A percentile compares a stretch with the other conserved stretches of the same genome.
Evolutionary conservation across 2,329 filamentous ascomycete genomes (phyloP).

Genomic region (Verticillium nubilum): DNA sequence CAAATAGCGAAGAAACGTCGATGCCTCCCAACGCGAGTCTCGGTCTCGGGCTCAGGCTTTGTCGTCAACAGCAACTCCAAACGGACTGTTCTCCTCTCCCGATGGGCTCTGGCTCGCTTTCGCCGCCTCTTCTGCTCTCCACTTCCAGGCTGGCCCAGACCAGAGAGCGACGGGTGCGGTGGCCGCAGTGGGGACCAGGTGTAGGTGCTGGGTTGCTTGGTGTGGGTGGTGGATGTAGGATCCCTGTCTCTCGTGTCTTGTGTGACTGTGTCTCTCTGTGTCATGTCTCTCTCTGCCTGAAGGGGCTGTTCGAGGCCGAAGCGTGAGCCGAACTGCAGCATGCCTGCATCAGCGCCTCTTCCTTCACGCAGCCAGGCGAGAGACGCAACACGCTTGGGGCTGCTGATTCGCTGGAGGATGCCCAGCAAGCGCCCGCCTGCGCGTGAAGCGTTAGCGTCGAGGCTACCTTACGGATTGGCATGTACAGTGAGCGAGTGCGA

Average conservation of each 20-base stretch:
- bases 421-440: not conserved
- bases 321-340: no score
- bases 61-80: not conserved
- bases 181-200: not conserved
- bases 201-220: not conserved
- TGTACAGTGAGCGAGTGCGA: no score
- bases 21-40: not conserved
- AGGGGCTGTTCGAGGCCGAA: no score
- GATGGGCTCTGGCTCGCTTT: not conserved
- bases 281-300: not conserved
- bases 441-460: not conserved
- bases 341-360: not conserved
- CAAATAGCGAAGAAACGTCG: not conserved
- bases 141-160: not conserved
- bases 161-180: not conserved
- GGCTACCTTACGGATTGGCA: not conserved
- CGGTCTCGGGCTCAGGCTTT: not conserved
- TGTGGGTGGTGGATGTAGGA: not conserved
- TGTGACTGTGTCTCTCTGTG: no score
- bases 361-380: not conserved
- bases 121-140: not conserved
- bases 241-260: not conserved
- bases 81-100: not conserved
- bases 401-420: not conserved
- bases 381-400: not conserved